Base-by-base conservation (phyloP, 2,329 filamentous ascomycete species). In the Xylariales sp. region DNA sequence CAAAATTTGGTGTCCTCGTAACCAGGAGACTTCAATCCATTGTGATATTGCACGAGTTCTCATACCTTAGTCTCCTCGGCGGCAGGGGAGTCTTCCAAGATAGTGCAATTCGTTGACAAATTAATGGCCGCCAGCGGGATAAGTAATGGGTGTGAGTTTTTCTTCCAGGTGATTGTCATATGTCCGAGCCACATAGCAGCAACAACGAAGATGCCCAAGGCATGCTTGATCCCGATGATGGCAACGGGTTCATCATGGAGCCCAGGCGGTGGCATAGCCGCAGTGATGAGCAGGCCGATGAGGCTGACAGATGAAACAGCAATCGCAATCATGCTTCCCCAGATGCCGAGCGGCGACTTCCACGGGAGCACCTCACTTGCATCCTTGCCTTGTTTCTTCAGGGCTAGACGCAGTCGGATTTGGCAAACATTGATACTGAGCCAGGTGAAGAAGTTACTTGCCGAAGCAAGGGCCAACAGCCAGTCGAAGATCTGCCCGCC, bases 371-470 rank as follows among this genome's bases (percentile, higher is more conserved):
- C 55, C 5, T 59, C 53, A 31, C 55, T 48, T 14, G 57, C 51
- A 35, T 59, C 52, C 35, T 66, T 54, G 4, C 60, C 60, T 38
- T 71, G 68, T 1, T 53, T 57, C 18, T 56, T 57, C 33, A 69
- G 56, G 4, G 66, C 70, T 6, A 54, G 50, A 46, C 66, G 61
- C 52, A 71, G 70, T 37, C 64, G 64, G 46, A 74, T 62, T 47
- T 72, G 71, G 24, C 66, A 64, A 21, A 68, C 45, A 48, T 63
- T 68, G 45, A 72, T 66, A 42, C 59, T 68, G 16, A 62, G 61
- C 72, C 73, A 76, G 33, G 69, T 71, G 46, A 74, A 66, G 43
- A 71, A 60, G 34, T 65, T 66, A 20, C 67, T 63, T 12, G 70
- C 62, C 2, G 69, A 68, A 29, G 65, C 65, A 6, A 74, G 54